Base-by-base conservation (phyloP, 805 yeast genomes). In the Metschnikowia baotianmanensis region DNA sequence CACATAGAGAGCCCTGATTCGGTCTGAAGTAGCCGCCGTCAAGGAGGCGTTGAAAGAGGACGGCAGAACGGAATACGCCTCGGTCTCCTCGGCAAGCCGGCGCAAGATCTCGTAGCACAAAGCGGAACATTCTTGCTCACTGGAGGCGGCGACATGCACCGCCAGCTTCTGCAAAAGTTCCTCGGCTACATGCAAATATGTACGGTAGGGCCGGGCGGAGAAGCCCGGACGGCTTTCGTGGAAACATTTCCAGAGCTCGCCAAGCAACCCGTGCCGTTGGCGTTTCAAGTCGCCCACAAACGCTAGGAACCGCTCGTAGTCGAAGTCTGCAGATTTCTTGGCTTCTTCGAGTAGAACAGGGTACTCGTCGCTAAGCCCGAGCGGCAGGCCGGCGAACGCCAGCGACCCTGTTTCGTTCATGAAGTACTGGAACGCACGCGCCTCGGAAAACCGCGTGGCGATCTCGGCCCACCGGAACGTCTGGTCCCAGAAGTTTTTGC, bases 391-490 rank as follows among this genome's bases (percentile, higher is more conserved):
- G 5, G 47, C 41, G 6, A 40, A 37, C 35, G 47, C 13, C 44
- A 40, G 39, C 15, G 45, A 31, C 24, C 39, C 31, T 16, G 54
- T 51, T 16, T 59, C 50, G 28, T 50, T 55, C 26, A 67, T 40
- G 40, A 45, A 68, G 36, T 53, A 51, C 28, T 43, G 46, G 31
- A 69, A 53, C 15, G 65, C 65, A 13, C 53, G 47, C 18, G 48
- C 42, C 24, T 60, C 58, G 9, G 57, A 52, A 44, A 38, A 67
- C 31, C 53, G 51, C 18, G 72, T 65, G n/a, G 59, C 43, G 24
- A 56, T 43, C 38, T 68, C 65, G 38, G 65, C 57, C 72, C 72
- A 67, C 36, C 56, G 56, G 48, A 69, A 61, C 2, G 67, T 36
- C 31, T 52, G 55, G 42, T 60, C 67, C 73, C 73, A 70, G 42